Evolutionary conservation across 169 alveolate species (phyloP).

Genomic region (Besnoitia besnoiti): DNA sequence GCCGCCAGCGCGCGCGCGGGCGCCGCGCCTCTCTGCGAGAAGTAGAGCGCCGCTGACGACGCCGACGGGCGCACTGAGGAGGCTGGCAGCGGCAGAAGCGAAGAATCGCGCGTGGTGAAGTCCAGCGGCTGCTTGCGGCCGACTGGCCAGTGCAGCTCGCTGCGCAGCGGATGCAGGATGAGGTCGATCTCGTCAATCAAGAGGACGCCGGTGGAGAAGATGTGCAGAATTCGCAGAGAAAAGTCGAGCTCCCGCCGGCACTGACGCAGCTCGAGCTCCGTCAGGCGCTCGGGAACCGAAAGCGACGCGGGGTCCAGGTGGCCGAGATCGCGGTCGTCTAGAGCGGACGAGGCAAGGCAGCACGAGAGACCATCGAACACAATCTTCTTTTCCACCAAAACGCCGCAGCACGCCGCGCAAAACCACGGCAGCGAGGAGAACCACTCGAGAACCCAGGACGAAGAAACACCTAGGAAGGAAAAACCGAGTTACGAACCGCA

Average conservation of each 20-base stretch:
- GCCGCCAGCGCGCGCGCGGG: not conserved
- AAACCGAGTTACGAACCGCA: too few relatives aligned
- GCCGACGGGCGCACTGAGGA: not conserved
- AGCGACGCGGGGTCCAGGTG: conserved; percentile 38
- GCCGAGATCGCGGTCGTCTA: not conserved
- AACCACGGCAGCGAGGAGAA: too few relatives aligned
- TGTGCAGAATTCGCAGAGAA: conserved; percentile 39
- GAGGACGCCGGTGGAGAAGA: conserved; percentile 75
- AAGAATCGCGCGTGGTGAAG: not conserved
- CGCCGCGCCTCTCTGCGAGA: too few relatives aligned
- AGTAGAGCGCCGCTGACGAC: not conserved
- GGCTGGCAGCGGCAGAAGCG: not conserved
- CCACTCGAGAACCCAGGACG: too few relatives aligned
- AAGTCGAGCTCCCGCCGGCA: conserved; percentile 59
- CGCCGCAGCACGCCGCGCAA: too few relatives aligned
- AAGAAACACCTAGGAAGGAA: not conserved
- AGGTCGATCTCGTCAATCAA: conserved; percentile 91
- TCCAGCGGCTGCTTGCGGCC: conserved; percentile 77
- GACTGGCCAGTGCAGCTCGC: conserved; percentile 94
- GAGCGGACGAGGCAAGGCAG: not conserved
- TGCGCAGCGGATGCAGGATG: conserved; percentile 90
- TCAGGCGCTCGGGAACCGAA: conserved; percentile 37
- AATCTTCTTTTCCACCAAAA: too few relatives aligned
- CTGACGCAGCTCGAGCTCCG: conserved; percentile 46
- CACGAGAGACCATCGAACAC: not conserved